These are phyloP conservation scores for Pinus tabuliformis DNA, from an alignment of 75 land plant species.

Conservation along the genomic window DNA sequence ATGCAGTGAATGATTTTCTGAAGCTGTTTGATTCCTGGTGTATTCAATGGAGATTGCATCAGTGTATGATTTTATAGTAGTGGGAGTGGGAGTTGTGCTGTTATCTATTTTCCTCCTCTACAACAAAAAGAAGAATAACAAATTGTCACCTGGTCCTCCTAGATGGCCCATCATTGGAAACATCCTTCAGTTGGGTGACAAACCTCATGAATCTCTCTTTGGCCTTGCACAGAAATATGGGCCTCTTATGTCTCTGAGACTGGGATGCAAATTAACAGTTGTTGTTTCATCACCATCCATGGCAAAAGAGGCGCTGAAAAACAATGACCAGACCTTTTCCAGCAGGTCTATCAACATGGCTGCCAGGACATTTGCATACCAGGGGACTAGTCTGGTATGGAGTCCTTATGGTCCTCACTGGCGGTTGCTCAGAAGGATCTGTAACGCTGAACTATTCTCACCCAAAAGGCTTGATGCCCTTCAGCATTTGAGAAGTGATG, in stretches of 20 bases:
- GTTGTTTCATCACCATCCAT: conserved; percentile 7
- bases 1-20: no score
- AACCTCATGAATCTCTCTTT: background rate
- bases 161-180: background rate
- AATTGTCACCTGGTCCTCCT: background rate
- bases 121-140: no score
- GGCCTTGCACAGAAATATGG: conserved; percentile 3
- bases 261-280: background rate
- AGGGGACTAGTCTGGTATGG: background rate
- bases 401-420: background rate
- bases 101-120: no score
- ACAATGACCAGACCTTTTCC: background rate
- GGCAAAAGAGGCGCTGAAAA: conserved; percentile 5
- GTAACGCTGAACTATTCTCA: background rate
- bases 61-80: no score
- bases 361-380: background rate
- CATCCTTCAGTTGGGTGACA: background rate
- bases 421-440: conserved; percentile 7
- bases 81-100: no score
- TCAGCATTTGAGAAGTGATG: background rate
- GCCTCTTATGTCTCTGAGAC: conserved; percentile 5
- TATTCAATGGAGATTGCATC: no score
- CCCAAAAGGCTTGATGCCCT: conserved; percentile 5
- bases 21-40: no score
- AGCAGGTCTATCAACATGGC: conserved; percentile 1